These are phyloP conservation scores for Thuidium tamariscinum DNA, from an alignment of 225 moss, liverwort and hornwort species.

Conservation along the genomic window DNA sequence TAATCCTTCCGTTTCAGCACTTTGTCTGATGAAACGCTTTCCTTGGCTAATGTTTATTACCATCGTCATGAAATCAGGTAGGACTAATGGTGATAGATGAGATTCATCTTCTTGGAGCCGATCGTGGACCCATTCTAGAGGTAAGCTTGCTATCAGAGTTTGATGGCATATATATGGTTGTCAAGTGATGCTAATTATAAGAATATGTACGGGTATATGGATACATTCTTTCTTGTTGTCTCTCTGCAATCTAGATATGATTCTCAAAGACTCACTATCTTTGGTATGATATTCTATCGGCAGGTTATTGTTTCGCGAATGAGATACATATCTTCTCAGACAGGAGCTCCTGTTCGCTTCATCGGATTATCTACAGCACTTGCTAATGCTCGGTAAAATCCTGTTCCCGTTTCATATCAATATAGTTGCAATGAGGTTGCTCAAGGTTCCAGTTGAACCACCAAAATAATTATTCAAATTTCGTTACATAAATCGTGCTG, in stretches of 20 bases:
- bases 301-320: conserved; percentile 98
- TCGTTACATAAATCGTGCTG: neutral
- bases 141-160: conserved; percentile 17
- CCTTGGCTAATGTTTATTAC: neutral
- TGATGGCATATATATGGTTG: neutral
- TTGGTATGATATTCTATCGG: neutral
- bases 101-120: conserved; percentile 98
- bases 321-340: conserved; percentile 99
- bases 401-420: neutral
- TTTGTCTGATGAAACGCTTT: neutral
- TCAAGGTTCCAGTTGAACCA: neutral
- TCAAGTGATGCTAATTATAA: neutral
- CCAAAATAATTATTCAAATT: neutral
- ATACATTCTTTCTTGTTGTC: neutral
- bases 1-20: neutral
- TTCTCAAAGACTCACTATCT: neutral
- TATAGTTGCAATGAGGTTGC: neutral
- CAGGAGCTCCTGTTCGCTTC: conserved; percentile 86
- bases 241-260: neutral
- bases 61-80: conserved; percentile 38
- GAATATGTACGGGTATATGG: neutral
- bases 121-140: conserved; percentile 97
- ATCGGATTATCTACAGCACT: conserved; percentile 96
- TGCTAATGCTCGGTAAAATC: conserved; percentile 78
- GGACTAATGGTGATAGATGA: conserved; percentile 96